Base-by-base conservation (phyloP, 1,139 yeast species). In the Scheffersomyces titani region DNA sequence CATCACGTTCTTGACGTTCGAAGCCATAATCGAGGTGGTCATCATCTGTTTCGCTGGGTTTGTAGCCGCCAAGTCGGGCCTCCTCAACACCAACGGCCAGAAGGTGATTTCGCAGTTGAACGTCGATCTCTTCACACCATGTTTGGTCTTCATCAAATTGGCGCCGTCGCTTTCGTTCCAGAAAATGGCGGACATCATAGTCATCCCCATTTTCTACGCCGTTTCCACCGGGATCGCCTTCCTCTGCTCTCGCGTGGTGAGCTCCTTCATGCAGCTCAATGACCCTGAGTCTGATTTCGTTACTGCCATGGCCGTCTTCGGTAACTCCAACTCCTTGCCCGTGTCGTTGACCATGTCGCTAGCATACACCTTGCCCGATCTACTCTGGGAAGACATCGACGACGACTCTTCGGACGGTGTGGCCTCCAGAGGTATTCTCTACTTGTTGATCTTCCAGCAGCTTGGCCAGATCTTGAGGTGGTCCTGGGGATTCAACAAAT, bases 401-500 rank as follows among this genome's bases (percentile, higher is more conserved):
- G 81, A 83, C 63, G 97, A 90, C 67, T 75, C 81, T 36, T 75
- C 85, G 19, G 94, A 89, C 63, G 85, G 85, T 63, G 87, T 90
- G 52, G 96, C 96, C 0, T 86, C 92, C 3, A 80, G 97, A 59
- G 97, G 96, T 51, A 86, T 90, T 54, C 77, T 90, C 55, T 90
- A 90, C 70, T 76, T 90, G 63, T 75, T 90, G 57, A 87, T 90
- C 53, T 90, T 90, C 73, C 96, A 90, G 75, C 97, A 90, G 70
- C 79, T 90, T 67, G 96, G 96, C 47, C 96, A 90, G 73, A 82
- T 90, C 65, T 77, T 90, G 58, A 78, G 97, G 60, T 90, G 97
- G 97, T 88, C 94, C 3, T 90, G 96, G 96, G 97, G 97, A n/a
- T 90, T 86, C 73, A 89, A 90, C 69, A 88, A 85, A 24, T 76